A percentile compares a stretch with the other conserved stretches of the same genome.
phyloP scores from a whole-genome alignment of 164 flowering plant genomes.

The Aristolochia californica region DNA sequence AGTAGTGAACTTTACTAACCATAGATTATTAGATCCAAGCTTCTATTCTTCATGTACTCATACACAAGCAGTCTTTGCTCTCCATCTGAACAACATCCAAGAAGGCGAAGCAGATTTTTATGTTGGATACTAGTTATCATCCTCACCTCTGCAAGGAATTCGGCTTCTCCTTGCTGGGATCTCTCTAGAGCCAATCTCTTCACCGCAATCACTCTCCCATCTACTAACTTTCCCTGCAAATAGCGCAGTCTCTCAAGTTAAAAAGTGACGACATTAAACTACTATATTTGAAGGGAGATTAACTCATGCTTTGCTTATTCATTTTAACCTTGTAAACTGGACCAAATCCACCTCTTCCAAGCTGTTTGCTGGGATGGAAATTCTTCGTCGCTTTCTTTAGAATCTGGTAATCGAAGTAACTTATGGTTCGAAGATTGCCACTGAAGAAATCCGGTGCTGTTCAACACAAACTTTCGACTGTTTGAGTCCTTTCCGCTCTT shows the following conservation, averaged over 20 bases:
- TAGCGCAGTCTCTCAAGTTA: too few relatives aligned
- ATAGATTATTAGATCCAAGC: constrained; percentile 48
- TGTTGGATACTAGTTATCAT: constrained; percentile 72
- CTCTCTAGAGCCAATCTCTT: constrained; percentile 42
- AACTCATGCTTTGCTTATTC: not conserved
- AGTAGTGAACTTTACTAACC: too few relatives aligned
- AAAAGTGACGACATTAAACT: too few relatives aligned
- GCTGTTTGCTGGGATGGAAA: constrained; percentile 39
- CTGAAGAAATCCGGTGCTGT: constrained; percentile 32
- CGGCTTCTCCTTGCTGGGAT: constrained; percentile 69
- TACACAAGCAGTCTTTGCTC: constrained; percentile 53
- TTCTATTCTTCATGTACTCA: constrained; percentile 64
- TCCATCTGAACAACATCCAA: constrained; percentile 73
- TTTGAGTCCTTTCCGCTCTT: too few relatives aligned
- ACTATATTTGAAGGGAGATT: too few relatives aligned
- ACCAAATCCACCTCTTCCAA: constrained; percentile 73
- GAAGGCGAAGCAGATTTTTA: constrained; percentile 66
- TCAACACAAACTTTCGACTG: constrained; percentile 13
- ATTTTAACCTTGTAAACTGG: constrained; percentile 48
- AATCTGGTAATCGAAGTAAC: constrained; percentile 36
- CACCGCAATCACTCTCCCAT: constrained; percentile 52
- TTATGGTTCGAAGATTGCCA: constrained; percentile 44
- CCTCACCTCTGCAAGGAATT: constrained; percentile 58
- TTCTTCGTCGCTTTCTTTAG: constrained; percentile 65
- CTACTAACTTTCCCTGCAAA: constrained; percentile 44